phyloP scores from a whole-genome alignment of 352 stramenopile species.

The Pythium folliculosum region DNA sequence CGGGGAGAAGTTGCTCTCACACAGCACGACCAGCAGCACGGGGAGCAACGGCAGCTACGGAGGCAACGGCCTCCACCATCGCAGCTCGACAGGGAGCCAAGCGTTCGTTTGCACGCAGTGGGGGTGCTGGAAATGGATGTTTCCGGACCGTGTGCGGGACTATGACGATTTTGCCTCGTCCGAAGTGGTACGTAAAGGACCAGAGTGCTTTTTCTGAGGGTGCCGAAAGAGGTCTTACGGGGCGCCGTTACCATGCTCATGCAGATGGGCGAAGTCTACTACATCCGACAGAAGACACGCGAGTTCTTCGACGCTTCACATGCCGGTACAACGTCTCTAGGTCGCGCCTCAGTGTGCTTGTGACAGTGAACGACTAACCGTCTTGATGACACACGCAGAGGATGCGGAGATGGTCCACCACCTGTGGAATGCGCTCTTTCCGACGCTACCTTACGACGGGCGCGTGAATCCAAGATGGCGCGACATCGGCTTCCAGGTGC shows the following conservation, averaged over 20 bases:
- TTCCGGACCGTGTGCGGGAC: conserved; percentile 50
- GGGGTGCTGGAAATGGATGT: conserved; percentile 68
- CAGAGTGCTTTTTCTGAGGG: neutral
- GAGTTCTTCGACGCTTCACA: conserved; percentile 52
- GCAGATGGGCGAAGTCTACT: conserved; percentile 62
- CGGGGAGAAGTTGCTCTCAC: conserved; percentile 16
- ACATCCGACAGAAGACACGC: conserved; percentile 53
- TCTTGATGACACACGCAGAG: conserved; percentile 33
- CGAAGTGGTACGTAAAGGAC: conserved; percentile 38
- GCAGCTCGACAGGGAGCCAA: conserved; percentile 4
- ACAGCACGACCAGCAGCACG: conserved; percentile 19
- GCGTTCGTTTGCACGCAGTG: conserved; percentile 37
- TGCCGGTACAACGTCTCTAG: conserved; percentile 19
- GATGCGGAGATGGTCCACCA: conserved; percentile 64
- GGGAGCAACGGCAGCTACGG: neutral
- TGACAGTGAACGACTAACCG: neutral
- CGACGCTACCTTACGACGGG: conserved; percentile 65
- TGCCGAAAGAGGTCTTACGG: neutral
- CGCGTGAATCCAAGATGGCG: conserved; percentile 62
- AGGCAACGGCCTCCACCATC: neutral
- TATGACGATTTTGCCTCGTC: conserved; percentile 71
- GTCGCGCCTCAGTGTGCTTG: neutral
- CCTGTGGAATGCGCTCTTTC: conserved; percentile 66
- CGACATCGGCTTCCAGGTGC: conserved; percentile 69
- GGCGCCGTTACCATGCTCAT: neutral